Base-by-base conservation (phyloP, 2,329 filamentous ascomycete genomes). In the Ophiostoma fasciatum region DNA sequence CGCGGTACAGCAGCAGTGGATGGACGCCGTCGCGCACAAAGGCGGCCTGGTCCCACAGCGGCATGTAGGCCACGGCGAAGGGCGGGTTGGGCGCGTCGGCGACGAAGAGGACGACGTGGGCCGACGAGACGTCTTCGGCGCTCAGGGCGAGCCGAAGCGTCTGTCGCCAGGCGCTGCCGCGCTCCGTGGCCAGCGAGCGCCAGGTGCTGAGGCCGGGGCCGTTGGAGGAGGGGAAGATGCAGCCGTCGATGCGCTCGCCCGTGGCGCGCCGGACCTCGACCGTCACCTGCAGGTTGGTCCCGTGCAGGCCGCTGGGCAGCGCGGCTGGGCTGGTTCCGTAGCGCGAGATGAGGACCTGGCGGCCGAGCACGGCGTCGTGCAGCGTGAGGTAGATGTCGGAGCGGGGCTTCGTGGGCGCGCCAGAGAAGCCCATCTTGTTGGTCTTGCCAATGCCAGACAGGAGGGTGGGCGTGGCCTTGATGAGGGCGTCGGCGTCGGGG, bases 371-470 rank as follows among this genome's bases (percentile, higher is more conserved):
- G 0, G 84, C 82, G 44, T 84, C 77, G 39, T 76, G 74, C 32
- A 98, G 58, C 0, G 85, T 94, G 30, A 98, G 58, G 52, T 98
- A 98, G 34, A 98, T 96, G 54, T 98, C 92, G 10, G 85, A 94
- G 48, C 92, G 70, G 13, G 81, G 68, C 52, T 84, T 87, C 0
- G 80, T 85, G 0, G 90, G 88, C 2, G 87, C 87, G 11, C 87
- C 87, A 4, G 88, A 83, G 53, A 98, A 96, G 2, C 87, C 90
- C 55, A 96, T 87, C 53, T 90, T 90, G 48, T 68, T 79, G 1
- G 87, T 93, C 54, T 80, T 80, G 39, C 68, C 68, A 41, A 96
- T 72, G 35, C 80, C 78, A 34, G 92, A 79, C 12, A 98, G 71
- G 12, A 92, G 61, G 0, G 88, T 96, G 0, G 90, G 90, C 4